Evolutionary conservation across 257 asterid species (phyloP).

Genomic region (Scutellaria minor): DNA sequence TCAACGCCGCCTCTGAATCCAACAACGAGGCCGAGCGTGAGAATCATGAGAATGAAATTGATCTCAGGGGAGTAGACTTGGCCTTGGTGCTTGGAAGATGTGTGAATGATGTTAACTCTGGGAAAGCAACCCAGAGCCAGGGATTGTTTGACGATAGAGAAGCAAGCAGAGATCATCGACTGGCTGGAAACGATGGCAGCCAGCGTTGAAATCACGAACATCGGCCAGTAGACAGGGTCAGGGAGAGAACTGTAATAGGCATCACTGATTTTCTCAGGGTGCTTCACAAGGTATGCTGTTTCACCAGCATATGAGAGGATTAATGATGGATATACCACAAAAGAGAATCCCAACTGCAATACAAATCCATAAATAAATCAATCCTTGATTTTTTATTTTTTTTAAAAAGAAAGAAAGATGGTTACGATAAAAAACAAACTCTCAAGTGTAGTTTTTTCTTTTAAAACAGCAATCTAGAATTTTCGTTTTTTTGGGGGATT

Average conservation of each 20-base stretch:
- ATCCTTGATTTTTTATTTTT: background rate
- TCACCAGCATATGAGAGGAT: slow-evolving; percentile 70
- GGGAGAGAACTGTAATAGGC: slow-evolving; percentile 79
- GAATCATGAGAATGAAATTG: slow-evolving; percentile 52
- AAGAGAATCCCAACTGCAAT: slow-evolving; percentile 60
- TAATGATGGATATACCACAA: slow-evolving; percentile 71
- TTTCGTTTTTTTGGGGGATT: no score
- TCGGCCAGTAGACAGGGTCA: slow-evolving; percentile 66
- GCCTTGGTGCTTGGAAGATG: slow-evolving; percentile 68
- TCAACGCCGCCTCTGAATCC: slow-evolving; percentile 63
- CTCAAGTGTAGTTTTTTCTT: no score
- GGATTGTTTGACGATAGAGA: slow-evolving; percentile 74
- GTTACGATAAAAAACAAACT: no score
- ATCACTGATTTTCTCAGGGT: slow-evolving; percentile 57
- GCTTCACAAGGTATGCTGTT: slow-evolving; percentile 59
- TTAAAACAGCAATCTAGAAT: no score
- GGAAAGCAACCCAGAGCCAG: slow-evolving; percentile 74
- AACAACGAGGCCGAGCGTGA: slow-evolving; percentile 51
- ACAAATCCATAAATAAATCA: background rate
- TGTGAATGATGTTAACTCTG: slow-evolving; percentile 62
- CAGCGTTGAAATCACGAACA: slow-evolving; percentile 68
- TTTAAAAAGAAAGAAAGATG: no score
- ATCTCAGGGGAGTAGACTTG: slow-evolving; percentile 81
- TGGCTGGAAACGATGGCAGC: slow-evolving; percentile 69
- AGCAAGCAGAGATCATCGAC: slow-evolving; percentile 74